These are phyloP conservation scores for Colletotrichum ledebouriae DNA, from an alignment of 2,329 filamentous ascomycete genomes.

Conservation along the genomic window DNA sequence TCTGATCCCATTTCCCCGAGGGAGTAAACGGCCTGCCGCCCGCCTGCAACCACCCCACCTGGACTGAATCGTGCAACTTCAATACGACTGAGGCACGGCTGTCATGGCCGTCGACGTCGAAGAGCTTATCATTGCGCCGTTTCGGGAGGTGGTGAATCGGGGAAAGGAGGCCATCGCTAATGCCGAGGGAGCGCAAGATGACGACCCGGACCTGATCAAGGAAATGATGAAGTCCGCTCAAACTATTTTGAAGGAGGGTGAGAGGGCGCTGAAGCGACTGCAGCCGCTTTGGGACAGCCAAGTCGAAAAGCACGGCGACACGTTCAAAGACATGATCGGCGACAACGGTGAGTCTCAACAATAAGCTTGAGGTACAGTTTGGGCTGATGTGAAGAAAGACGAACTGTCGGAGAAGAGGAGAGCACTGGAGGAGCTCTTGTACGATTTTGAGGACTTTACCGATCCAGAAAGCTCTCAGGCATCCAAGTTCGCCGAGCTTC, in stretches of 20 bases:
- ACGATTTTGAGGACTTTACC: slow-evolving; percentile 60
- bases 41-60: slow-evolving; percentile 5
- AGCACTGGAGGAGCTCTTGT: slow-evolving; percentile 56
- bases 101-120: slow-evolving; percentile 40
- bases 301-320: slow-evolving; percentile 53
- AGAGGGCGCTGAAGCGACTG: slow-evolving; percentile 53
- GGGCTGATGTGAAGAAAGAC: slow-evolving; percentile 40
- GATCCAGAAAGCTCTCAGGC: slow-evolving; percentile 54
- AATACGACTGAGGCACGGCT: no score
- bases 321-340: slow-evolving; percentile 52
- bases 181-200: slow-evolving; percentile 47
- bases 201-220: slow-evolving; percentile 45
- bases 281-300: slow-evolving; percentile 55
- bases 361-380: no score
- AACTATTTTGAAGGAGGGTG: slow-evolving; percentile 53
- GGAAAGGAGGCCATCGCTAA: slow-evolving; percentile 54
- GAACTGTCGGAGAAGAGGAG: slow-evolving; percentile 49
- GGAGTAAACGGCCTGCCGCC: not conserved
- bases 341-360: slow-evolving; percentile 50
- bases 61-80: slow-evolving; percentile 3
- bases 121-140: slow-evolving; percentile 47
- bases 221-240: slow-evolving; percentile 52
- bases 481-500: slow-evolving; percentile 53
- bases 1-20: slow-evolving; percentile 19
- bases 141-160: slow-evolving; percentile 55